A percentile compares a stretch with the other conserved stretches of the same genome.
These are phyloP conservation scores for Kodamaea jinghongensis DNA, from an alignment of 805 yeast species.

Conservation along the genomic window DNA sequence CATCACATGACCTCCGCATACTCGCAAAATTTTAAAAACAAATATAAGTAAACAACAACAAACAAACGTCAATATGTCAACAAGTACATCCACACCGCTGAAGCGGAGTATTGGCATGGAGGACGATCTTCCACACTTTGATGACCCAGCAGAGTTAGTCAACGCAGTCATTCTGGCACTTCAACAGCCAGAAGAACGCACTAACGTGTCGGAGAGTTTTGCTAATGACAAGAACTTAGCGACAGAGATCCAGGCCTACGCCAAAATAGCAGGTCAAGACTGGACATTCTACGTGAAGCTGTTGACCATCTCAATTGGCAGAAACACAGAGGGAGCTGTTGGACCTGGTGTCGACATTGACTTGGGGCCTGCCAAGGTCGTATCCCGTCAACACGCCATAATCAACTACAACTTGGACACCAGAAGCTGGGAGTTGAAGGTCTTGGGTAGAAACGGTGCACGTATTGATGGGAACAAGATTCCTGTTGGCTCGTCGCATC, in stretches of 20 bases:
- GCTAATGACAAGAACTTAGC: conserved; percentile 70
- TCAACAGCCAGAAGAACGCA: conserved; percentile 65
- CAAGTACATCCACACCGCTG: conserved; percentile 26
- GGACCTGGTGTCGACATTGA: conserved; percentile 64
- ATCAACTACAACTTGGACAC: conserved; percentile 72
- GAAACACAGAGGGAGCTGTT: conserved; percentile 57
- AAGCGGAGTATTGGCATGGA: conserved; percentile 24
- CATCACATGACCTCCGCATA: neutral
- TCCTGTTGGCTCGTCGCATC: conserved; percentile 46
- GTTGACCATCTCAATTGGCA: conserved; percentile 75
- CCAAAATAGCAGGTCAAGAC: conserved; percentile 85
- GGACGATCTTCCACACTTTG: conserved; percentile 40
- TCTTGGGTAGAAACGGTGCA: conserved; percentile 90
- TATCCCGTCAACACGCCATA: conserved; percentile 83
- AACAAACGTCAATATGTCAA: conserved; percentile 18
- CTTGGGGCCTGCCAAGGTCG: conserved; percentile 96
- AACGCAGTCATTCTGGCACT: conserved; percentile 73
- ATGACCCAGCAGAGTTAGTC: conserved; percentile 61
- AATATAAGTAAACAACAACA: conserved; percentile 1
- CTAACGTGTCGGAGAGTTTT: conserved; percentile 69
- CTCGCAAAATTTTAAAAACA: conserved; percentile 1
- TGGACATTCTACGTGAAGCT: conserved; percentile 95
- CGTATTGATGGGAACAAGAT: conserved; percentile 73
- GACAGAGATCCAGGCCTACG: conserved; percentile 94
- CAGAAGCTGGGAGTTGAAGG: conserved; percentile 82